Evolutionary conservation across 345 rosid species (phyloP), one percentile per base, ranked within the genome.

Genomic region (Clarkia xantiana): DNA sequence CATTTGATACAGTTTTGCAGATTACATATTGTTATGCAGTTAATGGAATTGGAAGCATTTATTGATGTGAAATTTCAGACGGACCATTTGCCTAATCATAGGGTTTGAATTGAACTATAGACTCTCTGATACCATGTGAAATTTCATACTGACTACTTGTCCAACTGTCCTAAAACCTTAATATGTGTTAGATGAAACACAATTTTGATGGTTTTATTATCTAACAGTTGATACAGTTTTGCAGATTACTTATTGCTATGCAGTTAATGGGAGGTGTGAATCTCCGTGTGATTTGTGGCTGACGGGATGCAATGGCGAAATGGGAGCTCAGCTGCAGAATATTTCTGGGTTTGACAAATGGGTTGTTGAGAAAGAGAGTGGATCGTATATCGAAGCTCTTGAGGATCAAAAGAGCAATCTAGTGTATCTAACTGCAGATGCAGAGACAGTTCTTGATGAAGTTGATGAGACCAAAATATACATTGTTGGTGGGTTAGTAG

Each of bases 181-280:
- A n/a, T n/a, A n/a, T n/a, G n/a, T n/a, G n/a, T n/a, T n/a, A n/a
- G n/a, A n/a, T n/a, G n/a, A n/a, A n/a, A n/a, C n/a, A n/a, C n/a
- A n/a, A n/a, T n/a, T 51, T 53, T 36, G 43, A 42, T 22, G 48
- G 13, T 4, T 52, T 40, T 40, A 40, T 23, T 51, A 38, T 51
- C 45, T 15, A 14, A n/a, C 20, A 14, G 43, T 15, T 45, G 52
- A 29, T 61, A 51, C 53, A 62, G 46, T 42, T 7, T 1, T 63
- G 70, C 78, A 83, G 98, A 72, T 91, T 39, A 87, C 80, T 87
- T 84, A 82, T 59, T 86, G 98, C 55, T 91, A 91, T 61, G 94
- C 96, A 5, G 80, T 76, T 52, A 91, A 86, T 55, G 80, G 94
- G 49, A 81, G 74, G 63, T 72, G 74, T 51, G 36, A 60, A 7